Base-by-base conservation (phyloP, 2,329 filamentous ascomycete genomes). In the Sporothrix globosa region DNA sequence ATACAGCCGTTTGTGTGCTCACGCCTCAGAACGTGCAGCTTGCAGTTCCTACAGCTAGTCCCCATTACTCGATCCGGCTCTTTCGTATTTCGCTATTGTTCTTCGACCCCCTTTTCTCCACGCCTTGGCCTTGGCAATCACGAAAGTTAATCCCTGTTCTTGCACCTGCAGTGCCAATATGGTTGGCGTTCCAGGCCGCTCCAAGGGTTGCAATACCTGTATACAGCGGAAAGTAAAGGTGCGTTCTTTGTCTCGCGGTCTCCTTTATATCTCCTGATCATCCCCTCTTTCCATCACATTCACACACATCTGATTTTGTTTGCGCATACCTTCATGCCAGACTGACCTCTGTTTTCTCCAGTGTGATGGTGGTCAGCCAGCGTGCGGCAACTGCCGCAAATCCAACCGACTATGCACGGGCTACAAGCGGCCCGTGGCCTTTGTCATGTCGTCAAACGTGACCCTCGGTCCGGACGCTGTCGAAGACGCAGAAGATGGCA, bases 341-440 rank as follows among this genome's bases (percentile, higher is more conserved):
- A 19, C 52, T 48, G 10, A 68, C 39, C 21, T 48, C 7, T 34
- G 39, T 34, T 21, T 19, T 30, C 19, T 54, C n/a, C 52, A 76
- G 75, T 76, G 75, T 30, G 74, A 74, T 67, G 69, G 71, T 7
- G 72, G 72, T 24, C 72, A 58, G 3, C 75, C 75, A 1, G 24
- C 52, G 4, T 76, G 75, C 41, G 69, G 56, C 72, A 75, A 82
- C 69, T 76, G 75, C 70, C 67, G 60, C 44, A 75, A 74, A 46
- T 74, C 74, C 10, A 73, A 72, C 44, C 73, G 75, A 2, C 30
- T 74, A 4, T 76, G 75, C 60, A 75, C 75, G 3, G 75, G 75
- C 30, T 76, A 76, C 66, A 72, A 73, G 65, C 72, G 75, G 13
- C 68, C 73, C 2, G 68, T 73, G 58, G 73, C 73, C 3, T 74